phyloP scores from a whole-genome alignment of 805 yeast species.

The Candida boleticola region DNA sequence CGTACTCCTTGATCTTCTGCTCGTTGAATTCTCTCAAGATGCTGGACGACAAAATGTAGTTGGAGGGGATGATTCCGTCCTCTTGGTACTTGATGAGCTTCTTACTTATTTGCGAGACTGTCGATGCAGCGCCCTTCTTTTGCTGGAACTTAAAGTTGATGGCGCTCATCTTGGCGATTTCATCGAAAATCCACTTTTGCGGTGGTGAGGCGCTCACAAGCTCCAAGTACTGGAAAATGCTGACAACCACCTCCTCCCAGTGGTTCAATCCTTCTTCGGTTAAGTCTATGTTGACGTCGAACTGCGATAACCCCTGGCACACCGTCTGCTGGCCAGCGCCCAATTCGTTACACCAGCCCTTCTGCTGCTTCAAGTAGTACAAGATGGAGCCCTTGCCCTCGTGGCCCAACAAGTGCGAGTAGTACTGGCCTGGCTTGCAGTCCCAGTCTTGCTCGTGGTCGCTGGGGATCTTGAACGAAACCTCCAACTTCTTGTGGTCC shows the following conservation, averaged over 20 bases:
- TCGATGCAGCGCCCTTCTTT: slow-evolving; percentile 66
- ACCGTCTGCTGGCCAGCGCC: slow-evolving; percentile 70
- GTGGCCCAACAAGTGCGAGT: slow-evolving; percentile 85
- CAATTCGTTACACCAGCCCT: slow-evolving; percentile 77
- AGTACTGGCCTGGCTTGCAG: slow-evolving; percentile 66
- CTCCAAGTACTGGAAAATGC: slow-evolving; percentile 71
- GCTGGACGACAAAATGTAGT: slow-evolving; percentile 54
- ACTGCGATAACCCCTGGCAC: slow-evolving; percentile 64
- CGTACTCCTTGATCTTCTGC: slow-evolving; percentile 48
- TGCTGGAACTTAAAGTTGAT: slow-evolving; percentile 79
- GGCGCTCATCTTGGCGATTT: slow-evolving; percentile 63
- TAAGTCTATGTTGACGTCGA: slow-evolving; percentile 70
- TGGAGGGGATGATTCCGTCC: slow-evolving; percentile 53
- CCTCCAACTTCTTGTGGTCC: slow-evolving; percentile 66
- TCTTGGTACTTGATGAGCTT: slow-evolving; percentile 49
- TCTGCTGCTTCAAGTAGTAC: slow-evolving; percentile 58
- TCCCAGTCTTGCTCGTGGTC: slow-evolving; percentile 60
- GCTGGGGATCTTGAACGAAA: slow-evolving; percentile 76
- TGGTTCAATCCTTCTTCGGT: slow-evolving; percentile 69
- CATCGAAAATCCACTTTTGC: slow-evolving; percentile 78
- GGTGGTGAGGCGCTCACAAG: slow-evolving; percentile 57
- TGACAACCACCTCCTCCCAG: slow-evolving; percentile 58
- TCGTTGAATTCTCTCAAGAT: slow-evolving; percentile 62
- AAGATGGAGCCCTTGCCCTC: slow-evolving; percentile 87
- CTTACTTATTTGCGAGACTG: slow-evolving; percentile 69